phyloP scores from a whole-genome alignment of 495 filamentous ascomycete genomes.

The Tetracladium marchalianum region DNA sequence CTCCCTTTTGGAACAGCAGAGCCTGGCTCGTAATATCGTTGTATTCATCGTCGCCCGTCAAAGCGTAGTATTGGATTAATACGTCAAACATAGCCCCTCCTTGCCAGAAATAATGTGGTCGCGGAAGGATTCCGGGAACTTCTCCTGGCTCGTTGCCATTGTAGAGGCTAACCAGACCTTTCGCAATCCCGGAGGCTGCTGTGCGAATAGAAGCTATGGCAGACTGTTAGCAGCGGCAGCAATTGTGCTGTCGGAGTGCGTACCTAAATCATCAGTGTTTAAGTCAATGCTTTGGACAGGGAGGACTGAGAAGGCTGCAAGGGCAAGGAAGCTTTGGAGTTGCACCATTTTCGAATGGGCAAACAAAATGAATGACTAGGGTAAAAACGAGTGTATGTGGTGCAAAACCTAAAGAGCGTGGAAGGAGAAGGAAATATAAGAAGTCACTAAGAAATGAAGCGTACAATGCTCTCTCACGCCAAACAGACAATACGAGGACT shows the following conservation, averaged over 20 bases:
- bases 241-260: not conserved
- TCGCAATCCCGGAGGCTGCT: slow-evolving; percentile 49
- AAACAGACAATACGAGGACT: too few relatives aligned
- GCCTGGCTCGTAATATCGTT: slow-evolving; percentile 49
- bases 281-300: not conserved
- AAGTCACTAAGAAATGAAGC: too few relatives aligned
- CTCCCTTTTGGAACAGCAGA: slow-evolving; percentile 57
- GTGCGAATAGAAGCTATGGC: slow-evolving; percentile 43
- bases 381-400: too few relatives aligned
- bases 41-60: slow-evolving; percentile 59
- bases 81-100: slow-evolving; percentile 61
- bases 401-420: too few relatives aligned
- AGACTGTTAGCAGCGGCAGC: not conserved
- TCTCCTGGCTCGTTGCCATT: slow-evolving; percentile 46
- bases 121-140: slow-evolving; percentile 52
- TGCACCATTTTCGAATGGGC: not conserved
- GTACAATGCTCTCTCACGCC: too few relatives aligned
- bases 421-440: too few relatives aligned
- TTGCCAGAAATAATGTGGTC: slow-evolving; percentile 59
- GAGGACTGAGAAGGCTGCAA: not conserved
- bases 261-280: slow-evolving; percentile 1
- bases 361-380: too few relatives aligned
- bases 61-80: slow-evolving; percentile 64
- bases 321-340: not conserved
- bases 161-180: slow-evolving; percentile 52